These are phyloP conservation scores for Aspergillus taichungensis DNA, from an alignment of 495 filamentous ascomycete species.

Conservation along the genomic window DNA sequence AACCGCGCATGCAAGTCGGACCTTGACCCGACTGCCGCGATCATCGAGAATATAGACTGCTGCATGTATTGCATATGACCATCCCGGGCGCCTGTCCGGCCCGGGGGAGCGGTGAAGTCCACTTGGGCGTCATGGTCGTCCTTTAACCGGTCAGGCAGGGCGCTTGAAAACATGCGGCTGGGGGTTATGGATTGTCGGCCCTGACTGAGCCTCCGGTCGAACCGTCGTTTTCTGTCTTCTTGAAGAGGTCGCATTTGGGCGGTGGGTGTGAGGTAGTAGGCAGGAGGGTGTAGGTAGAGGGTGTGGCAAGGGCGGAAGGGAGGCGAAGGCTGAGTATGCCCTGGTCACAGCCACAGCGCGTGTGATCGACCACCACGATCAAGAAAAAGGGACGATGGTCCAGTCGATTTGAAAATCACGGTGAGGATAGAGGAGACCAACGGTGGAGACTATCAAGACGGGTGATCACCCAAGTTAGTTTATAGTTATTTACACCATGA, in stretches of 20 bases:
- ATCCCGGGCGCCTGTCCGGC: slow-evolving; percentile 25
- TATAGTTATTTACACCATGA: not conserved
- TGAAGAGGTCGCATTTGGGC: slow-evolving; percentile 23
- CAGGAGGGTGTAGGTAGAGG: not conserved
- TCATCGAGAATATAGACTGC: slow-evolving; percentile 89
- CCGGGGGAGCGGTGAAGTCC: slow-evolving; percentile 59
- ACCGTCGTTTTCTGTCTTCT: slow-evolving; percentile 26
- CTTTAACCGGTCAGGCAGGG: slow-evolving; percentile 68
- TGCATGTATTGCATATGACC: slow-evolving; percentile 63
- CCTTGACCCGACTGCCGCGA: slow-evolving; percentile 78
- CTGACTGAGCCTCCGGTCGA: slow-evolving; percentile 23
- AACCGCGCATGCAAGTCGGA: slow-evolving; percentile 75
- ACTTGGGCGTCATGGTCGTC: slow-evolving; percentile 64
- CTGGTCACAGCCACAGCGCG: slow-evolving; percentile 3
- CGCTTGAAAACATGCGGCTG: slow-evolving; percentile 52
- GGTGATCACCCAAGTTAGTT: slow-evolving; percentile 5
- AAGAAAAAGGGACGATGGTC: slow-evolving; percentile 3
- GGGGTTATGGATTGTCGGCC: slow-evolving; percentile 25
- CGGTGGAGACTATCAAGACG: slow-evolving; percentile 1
- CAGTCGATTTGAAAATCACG: not conserved
- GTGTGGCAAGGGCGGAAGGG: not conserved
- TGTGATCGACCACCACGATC: slow-evolving; percentile 1
- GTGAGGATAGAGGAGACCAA: not conserved
- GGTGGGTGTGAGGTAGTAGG: slow-evolving; percentile 3
- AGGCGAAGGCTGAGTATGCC: not conserved